Conservation (phyloP, 306 rosid genomes). For the Aeschynomene evenia region DNA sequence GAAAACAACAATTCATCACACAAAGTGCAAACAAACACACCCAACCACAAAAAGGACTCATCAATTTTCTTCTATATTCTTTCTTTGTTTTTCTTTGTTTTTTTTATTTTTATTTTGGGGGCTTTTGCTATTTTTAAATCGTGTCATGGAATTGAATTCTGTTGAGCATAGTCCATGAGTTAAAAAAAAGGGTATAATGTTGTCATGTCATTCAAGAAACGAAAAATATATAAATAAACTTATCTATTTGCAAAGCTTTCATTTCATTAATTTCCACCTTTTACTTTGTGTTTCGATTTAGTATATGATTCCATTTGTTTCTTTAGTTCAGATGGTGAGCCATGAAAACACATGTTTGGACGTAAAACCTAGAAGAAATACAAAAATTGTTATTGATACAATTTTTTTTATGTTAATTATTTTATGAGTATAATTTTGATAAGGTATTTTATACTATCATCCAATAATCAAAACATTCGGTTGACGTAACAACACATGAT, state of each 20-base stretch:
- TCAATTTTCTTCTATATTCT: neutral
- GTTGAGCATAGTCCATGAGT: conserved; percentile 42
- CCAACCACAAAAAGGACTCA: neutral
- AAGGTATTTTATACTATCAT: too few relatives aligned
- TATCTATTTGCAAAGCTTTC: conserved; percentile 17
- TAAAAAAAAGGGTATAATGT: conserved; percentile 30
- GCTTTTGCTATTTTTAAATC: conserved; percentile 11
- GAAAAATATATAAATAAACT: neutral
- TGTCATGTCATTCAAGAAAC: conserved; percentile 16
- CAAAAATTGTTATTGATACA: too few relatives aligned
- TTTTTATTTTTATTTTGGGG: conserved; percentile 13
- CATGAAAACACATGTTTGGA: conserved; percentile 24
- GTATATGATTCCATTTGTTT: conserved; percentile 48
- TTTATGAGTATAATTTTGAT: too few relatives aligned
- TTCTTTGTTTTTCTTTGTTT: neutral
- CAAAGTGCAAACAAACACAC: neutral
- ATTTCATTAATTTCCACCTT: neutral
- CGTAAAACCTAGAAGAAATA: too few relatives aligned
- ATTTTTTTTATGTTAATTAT: too few relatives aligned
- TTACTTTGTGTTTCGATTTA: conserved; percentile 24
- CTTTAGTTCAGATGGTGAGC: neutral
- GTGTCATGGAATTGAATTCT: conserved; percentile 41
- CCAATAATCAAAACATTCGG: too few relatives aligned
- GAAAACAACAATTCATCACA: neutral
- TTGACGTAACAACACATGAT: too few relatives aligned